Evolutionary conservation across 1,139 yeast genomes (phyloP).

Genomic region (Diutina ranongensis): DNA sequence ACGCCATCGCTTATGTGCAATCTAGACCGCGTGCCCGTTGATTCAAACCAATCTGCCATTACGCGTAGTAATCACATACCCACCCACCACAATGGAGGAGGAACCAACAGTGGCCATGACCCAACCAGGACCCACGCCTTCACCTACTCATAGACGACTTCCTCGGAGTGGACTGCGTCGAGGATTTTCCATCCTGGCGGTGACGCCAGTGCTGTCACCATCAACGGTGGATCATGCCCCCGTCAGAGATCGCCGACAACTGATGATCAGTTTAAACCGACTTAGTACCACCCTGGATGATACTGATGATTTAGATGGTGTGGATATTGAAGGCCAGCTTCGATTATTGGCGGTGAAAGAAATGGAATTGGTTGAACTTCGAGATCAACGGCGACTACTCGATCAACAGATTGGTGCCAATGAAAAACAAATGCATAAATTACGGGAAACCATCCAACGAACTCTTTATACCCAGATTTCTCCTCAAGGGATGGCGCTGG

Average conservation of each 20-base stretch:
- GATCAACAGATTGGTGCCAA: not conserved
- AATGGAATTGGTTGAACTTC: not conserved
- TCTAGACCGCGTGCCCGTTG: too few relatives aligned
- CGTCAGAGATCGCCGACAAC: not conserved
- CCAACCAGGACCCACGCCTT: not conserved
- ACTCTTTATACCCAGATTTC: not conserved
- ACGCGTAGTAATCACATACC: too few relatives aligned
- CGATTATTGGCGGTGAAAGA: slow-evolving; percentile 4
- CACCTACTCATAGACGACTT: not conserved
- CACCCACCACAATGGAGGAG: not conserved
- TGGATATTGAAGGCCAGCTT: slow-evolving; percentile 4
- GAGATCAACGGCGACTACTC: not conserved
- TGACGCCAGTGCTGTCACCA: not conserved
- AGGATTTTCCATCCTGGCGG: slow-evolving; percentile 3
- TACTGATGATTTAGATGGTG: not conserved
- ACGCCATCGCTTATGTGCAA: too few relatives aligned
- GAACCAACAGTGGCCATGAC: not conserved
- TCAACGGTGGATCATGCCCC: not conserved
- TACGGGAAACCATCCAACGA: not conserved
- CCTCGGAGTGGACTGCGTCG: not conserved
- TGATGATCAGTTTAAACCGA: not conserved
- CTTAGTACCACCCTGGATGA: not conserved
- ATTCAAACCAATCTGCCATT: too few relatives aligned
- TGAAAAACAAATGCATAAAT: not conserved
- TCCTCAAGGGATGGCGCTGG: not conserved